Base-by-base conservation (phyloP, 2,329 filamentous ascomycete genomes). In the Epichloe gansuensis region DNA sequence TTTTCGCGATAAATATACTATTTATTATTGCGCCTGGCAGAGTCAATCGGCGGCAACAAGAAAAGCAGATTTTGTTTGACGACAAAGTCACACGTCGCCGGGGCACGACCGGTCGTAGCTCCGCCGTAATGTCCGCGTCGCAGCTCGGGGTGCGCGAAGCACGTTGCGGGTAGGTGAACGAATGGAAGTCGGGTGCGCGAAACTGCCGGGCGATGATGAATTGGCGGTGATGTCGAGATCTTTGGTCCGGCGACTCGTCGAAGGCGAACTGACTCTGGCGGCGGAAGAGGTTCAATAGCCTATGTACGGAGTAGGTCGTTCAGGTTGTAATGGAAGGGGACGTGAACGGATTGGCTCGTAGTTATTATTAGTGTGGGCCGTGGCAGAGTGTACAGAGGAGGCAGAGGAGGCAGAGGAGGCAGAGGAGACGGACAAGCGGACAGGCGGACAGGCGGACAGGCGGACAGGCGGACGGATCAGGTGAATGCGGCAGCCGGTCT, bases 381-480 rank as follows among this genome's bases (percentile, higher is more conserved):
- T 53, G 51, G 17, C 25, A 47, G 44, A 49, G 47, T n/a, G 17
- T 21, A 21, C 17, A 21, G 17, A 21, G 17, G 17, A 21, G 17
- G 17, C 28, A 53, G 51, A 46, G 17, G 44, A 47, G 46, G n/a
- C 17, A 21, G 17, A 21, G 17, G 17, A 21, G 17, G 17, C 28
- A 53, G 51, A 46, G 17, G 44, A 47, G 46, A 49, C 38, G 41
- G 47, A 44, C 34, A 5, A 38, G 8, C 15, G 37, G 34, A 35
- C 34, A 35, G n/a, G 34, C 34, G 34, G 34, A 35, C 34, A 35
- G 12, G 34, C 34, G 17, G 48, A 53, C 44, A 47, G 46, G 34
- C 34, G 34, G 34, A 35, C 34, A 35, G 12, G 34, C 34, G 17
- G 48, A 53, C 44, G 48, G 55, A 52, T 52, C 53, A 57, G 55